Conservation (phyloP, 108 stramenopile genomes). For the Cylindrotheca fusiformis region DNA sequence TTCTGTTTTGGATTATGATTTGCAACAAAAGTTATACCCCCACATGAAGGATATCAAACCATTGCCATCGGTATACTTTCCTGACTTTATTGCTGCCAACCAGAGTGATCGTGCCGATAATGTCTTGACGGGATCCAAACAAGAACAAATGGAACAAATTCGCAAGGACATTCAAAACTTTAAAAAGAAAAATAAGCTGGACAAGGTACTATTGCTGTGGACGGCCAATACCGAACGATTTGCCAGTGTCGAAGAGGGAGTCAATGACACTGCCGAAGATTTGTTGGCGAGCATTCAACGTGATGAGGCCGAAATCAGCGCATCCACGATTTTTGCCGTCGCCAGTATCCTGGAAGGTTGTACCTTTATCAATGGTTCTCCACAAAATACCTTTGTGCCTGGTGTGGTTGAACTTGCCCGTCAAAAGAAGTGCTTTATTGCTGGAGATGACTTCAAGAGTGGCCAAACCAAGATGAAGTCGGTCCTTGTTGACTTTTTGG, state of each 20-base stretch:
- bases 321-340: slow-evolving; percentile 95
- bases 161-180: slow-evolving; percentile 93
- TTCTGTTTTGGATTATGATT: slow-evolving; percentile 85
- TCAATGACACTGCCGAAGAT: slow-evolving; percentile 93
- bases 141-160: slow-evolving; percentile 92
- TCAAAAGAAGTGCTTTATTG: slow-evolving; percentile 84
- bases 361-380: slow-evolving; percentile 97
- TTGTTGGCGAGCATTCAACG: slow-evolving; percentile 85
- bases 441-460: slow-evolving; percentile 98
- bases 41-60: slow-evolving; percentile 91
- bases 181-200: slow-evolving; percentile 78
- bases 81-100: slow-evolving; percentile 98
- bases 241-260: slow-evolving; percentile 87
- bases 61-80: slow-evolving; percentile 90
- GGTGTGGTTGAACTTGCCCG: slow-evolving; percentile 90
- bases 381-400: slow-evolving; percentile 99
- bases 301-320: slow-evolving; percentile 88
- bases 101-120: slow-evolving; percentile 96
- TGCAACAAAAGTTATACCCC: slow-evolving; percentile 91
- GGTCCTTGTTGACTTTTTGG: slow-evolving; percentile 96
- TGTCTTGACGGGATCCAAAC: slow-evolving; percentile 88
- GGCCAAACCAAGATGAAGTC: slow-evolving; percentile 99
- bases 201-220: slow-evolving; percentile 96
- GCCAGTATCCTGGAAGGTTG: slow-evolving; percentile 95
- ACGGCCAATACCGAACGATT: slow-evolving; percentile 99